These are phyloP conservation scores for Mitragyna speciosa DNA, from an alignment of 257 asterid species.

Conservation along the genomic window DNA sequence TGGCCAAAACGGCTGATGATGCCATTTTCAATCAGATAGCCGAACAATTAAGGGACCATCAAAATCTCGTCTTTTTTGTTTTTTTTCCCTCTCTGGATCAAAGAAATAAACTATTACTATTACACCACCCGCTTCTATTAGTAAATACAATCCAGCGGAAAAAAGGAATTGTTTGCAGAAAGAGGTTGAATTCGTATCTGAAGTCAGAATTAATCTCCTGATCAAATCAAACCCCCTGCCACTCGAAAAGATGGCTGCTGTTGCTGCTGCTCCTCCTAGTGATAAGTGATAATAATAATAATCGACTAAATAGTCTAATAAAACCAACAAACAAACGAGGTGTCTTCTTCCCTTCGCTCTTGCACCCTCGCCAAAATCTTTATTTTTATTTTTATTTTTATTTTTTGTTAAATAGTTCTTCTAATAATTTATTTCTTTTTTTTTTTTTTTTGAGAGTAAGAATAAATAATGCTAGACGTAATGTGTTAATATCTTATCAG, in stretches of 20 bases:
- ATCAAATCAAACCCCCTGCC: not conserved
- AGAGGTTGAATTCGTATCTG: not conserved
- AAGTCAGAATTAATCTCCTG: not conserved
- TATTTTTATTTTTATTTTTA: no score
- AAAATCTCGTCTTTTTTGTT: slow-evolving; percentile 13
- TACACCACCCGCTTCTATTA: not conserved
- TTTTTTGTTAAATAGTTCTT: not conserved
- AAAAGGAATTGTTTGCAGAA: not conserved
- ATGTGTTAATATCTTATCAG: no score
- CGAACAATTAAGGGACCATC: slow-evolving; percentile 17
- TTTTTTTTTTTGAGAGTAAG: not conserved
- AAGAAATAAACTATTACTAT: no score
- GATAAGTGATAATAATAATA: no score
- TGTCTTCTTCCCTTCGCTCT: no score
- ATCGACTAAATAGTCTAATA: no score
- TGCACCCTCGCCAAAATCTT: no score
- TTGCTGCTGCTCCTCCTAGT: not conserved
- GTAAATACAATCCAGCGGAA: not conserved
- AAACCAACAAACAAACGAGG: no score
- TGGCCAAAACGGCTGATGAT: slow-evolving; percentile 69
- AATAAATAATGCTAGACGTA: no score
- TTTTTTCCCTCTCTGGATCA: not conserved
- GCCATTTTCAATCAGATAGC: slow-evolving; percentile 29
- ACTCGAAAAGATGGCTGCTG: not conserved
- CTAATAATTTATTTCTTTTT: no score